Base-by-base conservation (phyloP, 331 rosid species). In the Telfairia occidentalis region DNA sequence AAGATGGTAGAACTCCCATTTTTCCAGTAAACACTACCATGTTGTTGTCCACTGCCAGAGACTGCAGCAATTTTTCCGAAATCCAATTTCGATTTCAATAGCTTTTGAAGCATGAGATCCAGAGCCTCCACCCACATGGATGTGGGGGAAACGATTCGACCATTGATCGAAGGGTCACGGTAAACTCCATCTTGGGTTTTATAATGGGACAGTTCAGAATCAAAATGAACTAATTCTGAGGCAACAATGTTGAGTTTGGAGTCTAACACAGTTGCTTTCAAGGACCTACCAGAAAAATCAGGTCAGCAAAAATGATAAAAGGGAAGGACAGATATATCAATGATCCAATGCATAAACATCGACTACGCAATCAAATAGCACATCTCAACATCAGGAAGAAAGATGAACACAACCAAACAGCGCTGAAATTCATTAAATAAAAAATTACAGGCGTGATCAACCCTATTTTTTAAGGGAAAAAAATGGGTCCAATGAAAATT, bases 71-170 rank as follows among this genome's bases (percentile, higher is more conserved):
- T 77, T 77, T 87, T 89, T 29, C 83, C 74, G 30, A 94, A 87
- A 82, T 91, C 90, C 40, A 91, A 75, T n/a, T 82, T 86, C 3
- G 97, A 86, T 45, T 86, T 81, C 0, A 84, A 82, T 26, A 95
- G 90, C 79, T 83, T 95, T 46, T 85, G 84, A 69, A 95, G 85
- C 34, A 95, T 83, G 23, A 91, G 89, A 80, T 95, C 98, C 66
- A 95, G 82, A 75, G 97, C 98, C 80, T 95, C 98, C 50, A 95
- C 87, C 98, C 98, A 95, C 97, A 95, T 95, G 84, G 88, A 71
- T 3, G 97, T 91, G 78, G 98, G 97, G 46, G 97, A 91, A 78
- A 91, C 97, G 43, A 91, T 95, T 83, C 93, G 87, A 7, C 98
- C 93, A 79, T 84, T 84, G 24, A 28, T 80, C n/a, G 81, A 81